These are phyloP conservation scores for Rhipidocladum racemiflorum DNA, from an alignment of 176 grass and related monocot genomes.

Conservation along the genomic window DNA sequence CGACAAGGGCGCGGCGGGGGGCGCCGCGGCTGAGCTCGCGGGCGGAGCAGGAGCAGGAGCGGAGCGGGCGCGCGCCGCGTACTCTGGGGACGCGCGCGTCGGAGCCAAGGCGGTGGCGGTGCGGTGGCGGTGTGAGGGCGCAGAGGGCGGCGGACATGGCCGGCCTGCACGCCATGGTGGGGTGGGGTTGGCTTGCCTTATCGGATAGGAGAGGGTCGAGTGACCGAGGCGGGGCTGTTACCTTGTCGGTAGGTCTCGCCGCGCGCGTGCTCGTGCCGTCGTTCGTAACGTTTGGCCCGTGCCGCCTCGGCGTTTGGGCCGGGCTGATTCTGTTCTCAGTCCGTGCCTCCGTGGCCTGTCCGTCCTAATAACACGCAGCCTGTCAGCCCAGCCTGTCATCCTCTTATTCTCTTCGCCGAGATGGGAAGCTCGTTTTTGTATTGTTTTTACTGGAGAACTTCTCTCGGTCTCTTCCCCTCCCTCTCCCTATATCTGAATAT, in stretches of 20 bases:
- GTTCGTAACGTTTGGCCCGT: neutral
- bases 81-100: neutral
- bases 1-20: constrained; percentile 18
- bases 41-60: constrained; percentile 3
- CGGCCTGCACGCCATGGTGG: constrained; percentile 39
- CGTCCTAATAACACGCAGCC: neutral
- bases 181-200: constrained; percentile 17
- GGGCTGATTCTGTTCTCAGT: neutral
- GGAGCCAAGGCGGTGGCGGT: neutral
- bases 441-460: neutral
- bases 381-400: neutral
- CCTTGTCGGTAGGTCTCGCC: neutral
- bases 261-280: neutral
- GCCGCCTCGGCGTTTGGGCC: neutral
- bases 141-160: constrained; percentile 33
- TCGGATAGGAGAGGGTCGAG: neutral
- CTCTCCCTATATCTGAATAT: too few species aligned
- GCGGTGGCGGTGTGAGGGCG: constrained; percentile 10
- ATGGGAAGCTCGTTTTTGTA: neutral
- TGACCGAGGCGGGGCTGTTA: too few species aligned
- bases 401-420: neutral
- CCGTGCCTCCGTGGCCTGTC: neutral
- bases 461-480: too few species aligned
- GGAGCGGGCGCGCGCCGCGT: neutral
- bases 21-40: constrained; percentile 14